Evolutionary conservation across 768 basidiomycete species (phyloP).

Genomic region (Hypholoma fasciculare): DNA sequence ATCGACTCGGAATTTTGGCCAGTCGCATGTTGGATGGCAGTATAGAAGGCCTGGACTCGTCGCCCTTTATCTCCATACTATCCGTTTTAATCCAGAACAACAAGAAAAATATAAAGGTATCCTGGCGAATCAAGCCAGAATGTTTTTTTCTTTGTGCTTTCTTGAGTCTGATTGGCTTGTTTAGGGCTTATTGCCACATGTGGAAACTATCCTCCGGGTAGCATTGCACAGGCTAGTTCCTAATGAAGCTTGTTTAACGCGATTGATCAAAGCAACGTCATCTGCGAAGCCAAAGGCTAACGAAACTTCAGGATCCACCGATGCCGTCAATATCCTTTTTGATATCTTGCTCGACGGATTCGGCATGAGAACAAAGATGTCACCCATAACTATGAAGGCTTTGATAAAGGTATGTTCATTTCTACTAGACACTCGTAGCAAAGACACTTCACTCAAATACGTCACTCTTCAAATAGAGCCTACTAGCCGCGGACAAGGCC

Average conservation of each 20-base stretch:
- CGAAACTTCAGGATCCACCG: conserved; percentile 25
- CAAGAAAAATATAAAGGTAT: conserved; percentile 55
- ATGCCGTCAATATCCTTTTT: conserved; percentile 41
- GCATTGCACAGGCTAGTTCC: conserved; percentile 51
- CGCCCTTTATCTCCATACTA: conserved; percentile 52
- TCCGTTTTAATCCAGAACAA: conserved; percentile 59
- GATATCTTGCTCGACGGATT: conserved; percentile 56
- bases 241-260: conserved; percentile 39
- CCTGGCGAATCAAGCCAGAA: too few relatives aligned
- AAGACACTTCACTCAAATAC: background rate
- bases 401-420: conserved; percentile 50
- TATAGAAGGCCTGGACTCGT: conserved; percentile 50
- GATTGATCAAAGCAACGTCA: conserved; percentile 48
- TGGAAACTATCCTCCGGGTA: conserved; percentile 63
- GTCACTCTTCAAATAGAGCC: conserved; percentile 11
- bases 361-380: conserved; percentile 50
- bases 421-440: background rate
- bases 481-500: conserved; percentile 28
- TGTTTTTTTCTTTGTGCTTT: too few relatives aligned
- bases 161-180: background rate
- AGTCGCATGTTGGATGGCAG: conserved; percentile 60
- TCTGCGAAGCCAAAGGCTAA: conserved; percentile 39
- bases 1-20: conserved; percentile 51
- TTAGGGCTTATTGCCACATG: conserved; percentile 58
- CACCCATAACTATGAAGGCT: conserved; percentile 46